Evolutionary conservation across 768 basidiomycete genomes (phyloP).

Genomic region (Tephrocybe sp.): DNA sequence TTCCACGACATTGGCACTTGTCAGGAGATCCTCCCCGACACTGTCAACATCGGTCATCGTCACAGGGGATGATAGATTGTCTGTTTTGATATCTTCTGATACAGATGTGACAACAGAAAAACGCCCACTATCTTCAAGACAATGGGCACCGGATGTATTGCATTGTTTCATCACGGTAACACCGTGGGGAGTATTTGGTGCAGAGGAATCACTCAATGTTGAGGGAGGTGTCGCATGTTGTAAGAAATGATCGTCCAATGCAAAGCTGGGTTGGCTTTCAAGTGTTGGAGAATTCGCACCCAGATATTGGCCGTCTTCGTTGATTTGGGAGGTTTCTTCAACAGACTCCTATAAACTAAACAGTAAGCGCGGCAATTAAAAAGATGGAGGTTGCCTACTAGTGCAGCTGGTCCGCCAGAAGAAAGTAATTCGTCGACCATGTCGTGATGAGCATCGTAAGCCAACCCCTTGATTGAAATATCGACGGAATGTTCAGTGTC

Average conservation of each 20-base stretch:
- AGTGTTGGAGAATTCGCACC: neutral
- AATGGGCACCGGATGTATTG: constrained; percentile 50
- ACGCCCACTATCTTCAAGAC: constrained; percentile 20
- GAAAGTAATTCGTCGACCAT: neutral
- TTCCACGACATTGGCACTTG: constrained; percentile 15
- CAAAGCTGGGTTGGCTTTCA: neutral
- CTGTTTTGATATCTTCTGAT: constrained; percentile 27
- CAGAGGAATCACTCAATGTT: neutral
- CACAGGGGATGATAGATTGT: constrained; percentile 38
- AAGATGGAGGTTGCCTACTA: neutral
- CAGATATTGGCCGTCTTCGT: neutral
- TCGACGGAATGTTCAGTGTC: neutral
- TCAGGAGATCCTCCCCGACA: constrained; percentile 40
- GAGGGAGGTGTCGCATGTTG: neutral
- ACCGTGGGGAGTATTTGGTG: neutral
- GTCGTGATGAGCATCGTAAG: neutral
- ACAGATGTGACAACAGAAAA: neutral
- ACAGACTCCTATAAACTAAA: no score
- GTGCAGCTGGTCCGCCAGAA: neutral
- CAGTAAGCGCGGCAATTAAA: no score
- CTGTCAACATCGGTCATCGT: constrained; percentile 41
- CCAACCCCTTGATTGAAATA: neutral
- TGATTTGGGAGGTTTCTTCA: neutral
- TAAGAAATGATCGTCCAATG: neutral
- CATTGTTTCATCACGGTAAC: constrained; percentile 35